Conservation (phyloP, 2,329 filamentous ascomycete genomes). For the Lasiodiplodia theobromae region DNA sequence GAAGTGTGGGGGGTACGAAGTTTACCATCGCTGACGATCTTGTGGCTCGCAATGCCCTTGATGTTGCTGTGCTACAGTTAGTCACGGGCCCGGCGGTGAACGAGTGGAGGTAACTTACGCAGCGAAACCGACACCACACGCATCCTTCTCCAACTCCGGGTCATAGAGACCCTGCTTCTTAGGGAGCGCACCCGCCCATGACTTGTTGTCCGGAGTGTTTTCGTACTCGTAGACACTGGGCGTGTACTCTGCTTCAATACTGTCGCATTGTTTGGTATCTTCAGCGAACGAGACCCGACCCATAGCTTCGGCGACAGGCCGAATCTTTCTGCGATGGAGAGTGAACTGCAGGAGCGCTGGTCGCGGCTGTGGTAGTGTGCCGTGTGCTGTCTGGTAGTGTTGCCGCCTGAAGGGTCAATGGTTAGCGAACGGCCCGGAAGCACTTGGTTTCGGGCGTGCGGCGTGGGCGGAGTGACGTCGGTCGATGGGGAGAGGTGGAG, state of each 20-base stretch:
- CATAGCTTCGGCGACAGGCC: slow-evolving; percentile 62
- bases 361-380: slow-evolving; percentile 4
- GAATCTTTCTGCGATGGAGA: slow-evolving; percentile 40
- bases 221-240: slow-evolving; percentile 82
- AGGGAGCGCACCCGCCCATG: slow-evolving; percentile 93
- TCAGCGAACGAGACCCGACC: slow-evolving; percentile 61
- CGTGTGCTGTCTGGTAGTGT: slow-evolving; percentile 5
- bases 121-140: slow-evolving; percentile 98
- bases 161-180: slow-evolving; percentile 99
- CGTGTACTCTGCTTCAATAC: slow-evolving; percentile 64
- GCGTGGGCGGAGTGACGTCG: slow-evolving; percentile 10
- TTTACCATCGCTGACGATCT: slow-evolving; percentile 95
- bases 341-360: slow-evolving; percentile 15
- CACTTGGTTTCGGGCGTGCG: slow-evolving; percentile 3
- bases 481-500: slow-evolving; percentile 3
- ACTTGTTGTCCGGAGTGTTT: slow-evolving; percentile 78
- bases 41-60: slow-evolving; percentile 96
- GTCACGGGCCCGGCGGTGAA: neutral
- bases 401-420: slow-evolving; percentile 25
- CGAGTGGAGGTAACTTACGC: slow-evolving; percentile 70
- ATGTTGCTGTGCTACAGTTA: slow-evolving; percentile 73
- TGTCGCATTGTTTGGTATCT: slow-evolving; percentile 57
- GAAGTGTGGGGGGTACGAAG: slow-evolving; percentile 8
- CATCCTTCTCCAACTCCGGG: slow-evolving; percentile 96
- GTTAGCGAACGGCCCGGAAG: slow-evolving; percentile 7